Evolutionary conservation across 768 basidiomycete genomes (phyloP), one percentile per base, ranked within the genome.

Genomic region (Boletus vinaceobasis): DNA sequence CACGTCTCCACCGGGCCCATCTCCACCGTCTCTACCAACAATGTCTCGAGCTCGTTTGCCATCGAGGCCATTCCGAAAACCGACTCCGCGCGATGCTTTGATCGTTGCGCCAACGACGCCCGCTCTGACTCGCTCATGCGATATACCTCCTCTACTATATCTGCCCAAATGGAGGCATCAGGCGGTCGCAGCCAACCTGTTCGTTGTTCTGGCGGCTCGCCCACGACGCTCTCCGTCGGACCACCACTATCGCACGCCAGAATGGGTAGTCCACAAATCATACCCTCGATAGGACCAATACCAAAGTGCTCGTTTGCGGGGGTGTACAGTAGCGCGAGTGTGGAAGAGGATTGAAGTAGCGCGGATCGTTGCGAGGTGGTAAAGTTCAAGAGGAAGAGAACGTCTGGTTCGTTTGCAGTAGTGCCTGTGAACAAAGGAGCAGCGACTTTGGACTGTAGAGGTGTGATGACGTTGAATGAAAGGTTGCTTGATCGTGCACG

Each of bases 291-390:
- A 2, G 97, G 96, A 0, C 88, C 95, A 60, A 99, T 98, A 2
- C 96, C 97, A 68, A 98, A 97, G 69, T 99, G 96, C 64, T 99
- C 96, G 69, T 96, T 96, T 8, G 81, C 75, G 0, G 96, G 97
- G 0, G 96, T 99, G 69, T 99, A 99, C 7, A 99, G 78, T 0
- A 98, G 76, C 0, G 83, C 90, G 15, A 83, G 71, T 0, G 92
- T 90, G 5, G 79, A 80, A 0, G 81, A 68, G 5, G 83, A 79
- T 13, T 74, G 81, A 36, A 99, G 83, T 1, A 98, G 81, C 7
- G 86, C 86, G 1, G 89, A 84, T 31, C 95, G 88, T 67, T 98
- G 96, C 1, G 75, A 61, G 7, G 87, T 88, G 1, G 89, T 86
- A 70, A 97, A 94, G 73, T 97, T 98, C 58, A 94, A 82, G n/a